Evolutionary conservation across 2,329 filamentous ascomycete genomes (phyloP).

Genomic region (Mollisia scopiformis): DNA sequence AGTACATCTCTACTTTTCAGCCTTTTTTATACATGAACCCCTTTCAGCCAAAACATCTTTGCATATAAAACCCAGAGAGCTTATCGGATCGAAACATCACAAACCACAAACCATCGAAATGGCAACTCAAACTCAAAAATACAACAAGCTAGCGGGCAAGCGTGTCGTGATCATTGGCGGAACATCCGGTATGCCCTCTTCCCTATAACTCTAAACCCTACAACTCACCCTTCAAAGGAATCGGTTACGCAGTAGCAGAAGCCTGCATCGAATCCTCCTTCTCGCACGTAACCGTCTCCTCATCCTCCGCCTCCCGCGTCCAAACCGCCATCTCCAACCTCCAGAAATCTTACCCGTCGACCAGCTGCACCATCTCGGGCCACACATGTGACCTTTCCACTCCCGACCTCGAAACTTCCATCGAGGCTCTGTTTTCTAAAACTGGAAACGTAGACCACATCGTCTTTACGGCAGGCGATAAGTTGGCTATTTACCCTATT

Average conservation of each 20-base stretch:
- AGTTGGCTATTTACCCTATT: conserved; percentile 8
- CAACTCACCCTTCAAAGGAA: conserved; percentile 11
- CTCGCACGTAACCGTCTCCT: conserved; percentile 31
- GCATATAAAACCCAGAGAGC: background rate
- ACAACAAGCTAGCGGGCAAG: conserved; percentile 32
- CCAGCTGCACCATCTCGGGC: conserved; percentile 18
- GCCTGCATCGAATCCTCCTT: conserved; percentile 28
- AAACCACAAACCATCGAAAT: background rate
- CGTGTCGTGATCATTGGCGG: conserved; percentile 34
- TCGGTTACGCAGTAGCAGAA: conserved; percentile 33
- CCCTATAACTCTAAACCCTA: background rate
- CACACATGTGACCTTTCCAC: conserved; percentile 28
- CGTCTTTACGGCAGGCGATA: conserved; percentile 32
- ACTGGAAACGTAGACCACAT: conserved; percentile 28
- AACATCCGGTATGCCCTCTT: conserved; percentile 23
- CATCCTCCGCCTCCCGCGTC: conserved; percentile 16
- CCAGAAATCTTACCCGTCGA: conserved; percentile 15
- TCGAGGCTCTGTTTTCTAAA: conserved; percentile 41
- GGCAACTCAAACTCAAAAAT: conserved; percentile 25
- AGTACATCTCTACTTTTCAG: background rate
- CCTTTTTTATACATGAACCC: background rate
- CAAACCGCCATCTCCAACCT: conserved; percentile 14
- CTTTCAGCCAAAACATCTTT: background rate
- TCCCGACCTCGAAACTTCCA: conserved; percentile 38
- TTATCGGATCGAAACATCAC: background rate